Base-by-base conservation (phyloP, 352 stramenopile species). In the Globisporangium camurandrum region DNA sequence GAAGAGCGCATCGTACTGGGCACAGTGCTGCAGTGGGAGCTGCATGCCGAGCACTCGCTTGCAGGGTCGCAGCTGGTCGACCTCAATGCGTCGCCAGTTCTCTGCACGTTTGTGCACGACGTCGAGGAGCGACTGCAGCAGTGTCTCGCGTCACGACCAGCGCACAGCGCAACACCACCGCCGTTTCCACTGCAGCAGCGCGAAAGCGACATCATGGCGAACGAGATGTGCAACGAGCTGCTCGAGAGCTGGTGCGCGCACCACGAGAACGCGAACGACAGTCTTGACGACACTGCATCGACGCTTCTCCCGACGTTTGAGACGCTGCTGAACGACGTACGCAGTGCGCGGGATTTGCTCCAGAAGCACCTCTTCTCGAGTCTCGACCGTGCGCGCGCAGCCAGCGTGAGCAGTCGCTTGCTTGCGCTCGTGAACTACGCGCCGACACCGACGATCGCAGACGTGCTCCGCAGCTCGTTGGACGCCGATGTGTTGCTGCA, bases 231-330 rank as follows among this genome's bases (percentile, higher is more conserved):
- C 20, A 39, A 46, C 1, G 69, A 79, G 27, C 30, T 86, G 4
- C 44, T 62, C 50, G 22, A 58, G 2, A 86, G 67, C 41, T 86
- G 71, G 69, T 17, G 56, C 1, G 56, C 50, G 9, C 67, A 75
- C 33, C 65, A 80, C 30, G 41, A 27, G 0, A 49, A 75, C 17
- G 6, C 39, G 4, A 22, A 66, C 9, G 20, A 27, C 1, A 11
- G 46, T 20, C 33, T 75, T 19, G 54, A 50, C 0, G 10, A 17
- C 10, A 19, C 42, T 2, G 47, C 46, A 14, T 20, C 14, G 7
- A 4, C 11, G 3, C 37, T 71, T 2, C 16, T 60, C 1, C 8
- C 24, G 11, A 38, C 40, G 39, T 67, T 65, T 20, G 19, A 20
- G 39, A 31, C 19, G 3, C 24, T 64, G 7, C 47, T 69, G 12